Conservation (phyloP, 495 filamentous ascomycete genomes). For the Lepraria neglecta region DNA sequence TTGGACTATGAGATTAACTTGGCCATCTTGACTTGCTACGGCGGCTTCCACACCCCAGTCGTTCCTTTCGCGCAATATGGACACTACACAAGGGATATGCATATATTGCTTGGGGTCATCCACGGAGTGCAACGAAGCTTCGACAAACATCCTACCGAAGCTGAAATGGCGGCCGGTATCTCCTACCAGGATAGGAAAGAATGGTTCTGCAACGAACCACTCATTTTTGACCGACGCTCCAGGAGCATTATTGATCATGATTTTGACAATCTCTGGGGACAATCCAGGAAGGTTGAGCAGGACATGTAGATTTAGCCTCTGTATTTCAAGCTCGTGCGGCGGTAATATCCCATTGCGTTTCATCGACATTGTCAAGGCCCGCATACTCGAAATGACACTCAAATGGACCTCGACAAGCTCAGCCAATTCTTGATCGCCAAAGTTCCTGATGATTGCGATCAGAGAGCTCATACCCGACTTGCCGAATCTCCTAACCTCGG, state of each 20-base stretch:
- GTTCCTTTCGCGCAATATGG: conserved; percentile 60
- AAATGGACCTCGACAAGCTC: conserved; percentile 50
- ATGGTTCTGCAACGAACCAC: conserved; percentile 40
- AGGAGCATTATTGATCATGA: conserved; percentile 56
- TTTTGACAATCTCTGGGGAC: conserved; percentile 57
- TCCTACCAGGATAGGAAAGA: conserved; percentile 64
- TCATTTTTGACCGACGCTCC: conserved; percentile 42
- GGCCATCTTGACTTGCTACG: conserved; percentile 68
- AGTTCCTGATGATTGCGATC: conserved; percentile 39
- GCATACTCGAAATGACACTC: conserved; percentile 53
- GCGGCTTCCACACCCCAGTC: conserved; percentile 61
- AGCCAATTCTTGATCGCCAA: conserved; percentile 43
- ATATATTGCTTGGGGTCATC: conserved; percentile 56
- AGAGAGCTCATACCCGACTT: conserved; percentile 42
- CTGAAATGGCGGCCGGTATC: conserved; percentile 65
- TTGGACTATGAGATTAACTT: conserved; percentile 68
- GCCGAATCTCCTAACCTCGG: conserved; percentile 46
- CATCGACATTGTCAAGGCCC: conserved; percentile 72
- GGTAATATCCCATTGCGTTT: conserved; percentile 70
- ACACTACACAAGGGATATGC: conserved; percentile 63
- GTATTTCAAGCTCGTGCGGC: conserved; percentile 50
- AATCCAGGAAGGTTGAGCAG: conserved; percentile 69
- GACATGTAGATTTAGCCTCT: conserved; percentile 63
- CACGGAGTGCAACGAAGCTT: conserved; percentile 62
- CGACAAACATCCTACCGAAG: conserved; percentile 66